phyloP scores from a whole-genome alignment of 495 filamentous ascomycete species.

The Penicillium steckii region DNA sequence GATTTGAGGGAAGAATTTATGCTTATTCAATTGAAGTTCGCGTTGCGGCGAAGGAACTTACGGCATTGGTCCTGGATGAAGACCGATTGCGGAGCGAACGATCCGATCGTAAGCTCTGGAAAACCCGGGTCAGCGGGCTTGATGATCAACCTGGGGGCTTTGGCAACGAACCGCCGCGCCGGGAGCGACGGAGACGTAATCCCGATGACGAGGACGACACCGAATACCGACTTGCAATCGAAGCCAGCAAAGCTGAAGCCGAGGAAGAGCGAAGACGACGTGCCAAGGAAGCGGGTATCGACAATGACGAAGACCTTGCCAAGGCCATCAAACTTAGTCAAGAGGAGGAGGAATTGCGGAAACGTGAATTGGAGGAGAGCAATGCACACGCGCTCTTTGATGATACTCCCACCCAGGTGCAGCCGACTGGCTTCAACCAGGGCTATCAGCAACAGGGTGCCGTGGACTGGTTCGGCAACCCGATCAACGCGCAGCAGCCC shows the following conservation, averaged over 20 bases:
- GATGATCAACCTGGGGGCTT: conserved; percentile 65
- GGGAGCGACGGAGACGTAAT: conserved; percentile 44
- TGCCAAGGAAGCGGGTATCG: conserved; percentile 48
- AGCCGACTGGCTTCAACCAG: conserved; percentile 88
- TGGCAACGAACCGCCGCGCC: conserved; percentile 36
- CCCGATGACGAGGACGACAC: conserved; percentile 81
- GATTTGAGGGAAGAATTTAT: neutral
- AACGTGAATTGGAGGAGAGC: conserved; percentile 83
- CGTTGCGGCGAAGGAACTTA: conserved; percentile 94
- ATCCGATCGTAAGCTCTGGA: conserved; percentile 91
- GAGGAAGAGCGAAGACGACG: conserved; percentile 83
- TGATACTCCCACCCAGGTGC: conserved; percentile 69
- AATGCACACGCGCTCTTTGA: conserved; percentile 89
- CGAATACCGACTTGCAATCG: conserved; percentile 89
- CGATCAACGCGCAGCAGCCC: conserved; percentile 72
- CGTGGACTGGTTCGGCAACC: conserved; percentile 97
- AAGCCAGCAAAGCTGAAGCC: conserved; percentile 93
- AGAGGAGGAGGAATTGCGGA: conserved; percentile 88
- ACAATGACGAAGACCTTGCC: conserved; percentile 81
- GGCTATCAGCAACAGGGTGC: conserved; percentile 94
- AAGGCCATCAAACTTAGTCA: conserved; percentile 96
- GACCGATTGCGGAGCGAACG: conserved; percentile 90
- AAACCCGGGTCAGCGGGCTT: conserved; percentile 89
- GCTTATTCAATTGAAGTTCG: conserved; percentile 60
- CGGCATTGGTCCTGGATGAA: conserved; percentile 90